Base-by-base conservation (phyloP, 2,329 filamentous ascomycete species). In the Colletotrichum lupini region DNA sequence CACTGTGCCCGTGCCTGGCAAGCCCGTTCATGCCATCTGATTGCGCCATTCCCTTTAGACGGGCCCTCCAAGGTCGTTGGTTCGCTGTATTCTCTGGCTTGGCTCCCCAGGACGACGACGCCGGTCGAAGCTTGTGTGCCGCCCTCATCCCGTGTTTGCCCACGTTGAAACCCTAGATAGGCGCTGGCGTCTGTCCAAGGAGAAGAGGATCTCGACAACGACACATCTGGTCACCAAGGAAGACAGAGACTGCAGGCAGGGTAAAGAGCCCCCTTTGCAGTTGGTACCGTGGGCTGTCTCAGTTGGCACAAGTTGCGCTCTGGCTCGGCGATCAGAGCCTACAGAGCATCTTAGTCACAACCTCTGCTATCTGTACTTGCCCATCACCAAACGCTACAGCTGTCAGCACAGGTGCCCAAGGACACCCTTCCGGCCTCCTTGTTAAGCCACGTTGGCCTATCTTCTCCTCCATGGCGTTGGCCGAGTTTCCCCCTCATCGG, bases 391-490 rank as follows among this genome's bases (percentile, higher is more conserved):
- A 42, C 2, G 14, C 5, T 42, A 42, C 35, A 42, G 35, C 35
- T 42, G 35, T 42, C 35, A 42, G 35, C 35, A 16, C 6, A 46
- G n/a, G 61, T 63, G 42, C 46, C 6, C 49, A 9, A 52, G 46
- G 28, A 53, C 60, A 68, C 65, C 65, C 65, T 59, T 59, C 59
- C 42, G 58, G n/a, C 61, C 70, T 68, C 59, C 59, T 66, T 73
- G 55, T 46, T 37, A 28, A 65, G 64, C 64, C 57, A 61, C 59
- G 42, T 11, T 49, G 19, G 42, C 42, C 42, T n/a, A 22, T 49
- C 42, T 9, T n/a, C 11, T 22, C 42, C n/a, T 35, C 3, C 42
- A 22, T 49, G 42, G 42, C 42, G 42, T 22, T 49, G 42, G 42
- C 19, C 42, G 42, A 16, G 22, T 52, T 30, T 30, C 65, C 19